These are phyloP conservation scores for Paecilomyces niveus DNA, from an alignment of 2,329 filamentous ascomycete species.

Conservation along the genomic window DNA sequence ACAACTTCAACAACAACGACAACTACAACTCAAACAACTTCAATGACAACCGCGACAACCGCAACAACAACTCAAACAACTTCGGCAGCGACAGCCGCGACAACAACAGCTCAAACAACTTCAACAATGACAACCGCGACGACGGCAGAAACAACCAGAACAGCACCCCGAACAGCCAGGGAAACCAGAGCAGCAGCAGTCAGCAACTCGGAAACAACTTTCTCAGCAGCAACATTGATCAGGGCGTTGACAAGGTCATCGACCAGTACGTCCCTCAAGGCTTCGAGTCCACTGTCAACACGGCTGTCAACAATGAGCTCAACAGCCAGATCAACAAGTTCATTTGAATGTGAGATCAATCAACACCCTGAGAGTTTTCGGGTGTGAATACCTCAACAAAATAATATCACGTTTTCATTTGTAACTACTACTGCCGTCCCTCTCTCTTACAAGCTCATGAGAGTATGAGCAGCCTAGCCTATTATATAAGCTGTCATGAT, in stretches of 20 bases:
- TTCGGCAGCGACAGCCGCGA: too few relatives aligned
- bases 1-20: not conserved
- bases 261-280: not conserved
- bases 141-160: too few relatives aligned
- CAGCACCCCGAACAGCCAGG: not conserved
- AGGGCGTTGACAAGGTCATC: not conserved
- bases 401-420: not conserved
- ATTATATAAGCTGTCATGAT: not conserved
- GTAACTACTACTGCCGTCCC: not conserved
- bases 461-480: not conserved
- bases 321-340: not conserved
- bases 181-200: not conserved
- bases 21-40: not conserved
- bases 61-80: too few relatives aligned
- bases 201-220: not conserved
- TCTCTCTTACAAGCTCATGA: not conserved
- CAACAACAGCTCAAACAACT: too few relatives aligned
- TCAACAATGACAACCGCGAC: too few relatives aligned
- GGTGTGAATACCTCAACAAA: not conserved
- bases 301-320: not conserved
- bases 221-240: not conserved
- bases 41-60: too few relatives aligned
- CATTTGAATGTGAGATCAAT: not conserved
- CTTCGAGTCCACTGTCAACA: not conserved
- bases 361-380: not conserved